phyloP scores from a whole-genome alignment of 192 early-diverging fungal genomes.

The Backusella circina region DNA sequence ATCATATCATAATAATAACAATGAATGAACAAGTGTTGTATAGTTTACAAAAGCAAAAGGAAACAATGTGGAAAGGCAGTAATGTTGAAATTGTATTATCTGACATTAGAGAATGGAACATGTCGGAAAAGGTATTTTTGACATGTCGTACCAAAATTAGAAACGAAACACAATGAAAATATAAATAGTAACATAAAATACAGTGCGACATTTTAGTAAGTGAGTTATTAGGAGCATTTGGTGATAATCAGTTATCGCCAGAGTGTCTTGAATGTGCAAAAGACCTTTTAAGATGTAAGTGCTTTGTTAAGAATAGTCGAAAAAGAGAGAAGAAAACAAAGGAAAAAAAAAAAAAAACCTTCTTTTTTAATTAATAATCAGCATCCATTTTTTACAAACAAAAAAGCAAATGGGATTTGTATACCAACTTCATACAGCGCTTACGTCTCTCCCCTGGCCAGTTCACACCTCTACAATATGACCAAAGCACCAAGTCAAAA shows the following conservation, averaged over 20 bases:
- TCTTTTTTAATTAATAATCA: neutral
- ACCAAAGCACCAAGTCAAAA: conserved; percentile 66
- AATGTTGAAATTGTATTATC: conserved; percentile 77
- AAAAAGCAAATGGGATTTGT: conserved; percentile 71
- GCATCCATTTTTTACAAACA: neutral
- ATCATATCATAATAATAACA: neutral
- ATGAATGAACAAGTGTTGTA: neutral
- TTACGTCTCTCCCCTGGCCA: conserved; percentile 84
- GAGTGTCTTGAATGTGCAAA: conserved; percentile 95
- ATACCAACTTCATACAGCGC: conserved; percentile 89
- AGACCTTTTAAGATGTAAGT: conserved; percentile 47
- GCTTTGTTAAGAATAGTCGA: neutral
- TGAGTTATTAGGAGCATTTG: conserved; percentile 96
- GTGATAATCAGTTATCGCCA: conserved; percentile 99
- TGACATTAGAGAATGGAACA: conserved; percentile 87
- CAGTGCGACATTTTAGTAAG: conserved; percentile 90
- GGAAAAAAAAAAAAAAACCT: neutral
- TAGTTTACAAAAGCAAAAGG: conserved; percentile 75
- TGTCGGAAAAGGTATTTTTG: conserved; percentile 55
- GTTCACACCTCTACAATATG: conserved; percentile 72
- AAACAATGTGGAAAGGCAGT: conserved; percentile 69
- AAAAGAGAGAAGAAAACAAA: neutral
- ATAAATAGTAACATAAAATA: neutral
- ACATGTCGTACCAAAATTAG: neutral
- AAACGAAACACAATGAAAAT: neutral